Evolutionary conservation across 2,329 filamentous ascomycete species (phyloP).

Genomic region (Chrysosporium keratinophilum): DNA sequence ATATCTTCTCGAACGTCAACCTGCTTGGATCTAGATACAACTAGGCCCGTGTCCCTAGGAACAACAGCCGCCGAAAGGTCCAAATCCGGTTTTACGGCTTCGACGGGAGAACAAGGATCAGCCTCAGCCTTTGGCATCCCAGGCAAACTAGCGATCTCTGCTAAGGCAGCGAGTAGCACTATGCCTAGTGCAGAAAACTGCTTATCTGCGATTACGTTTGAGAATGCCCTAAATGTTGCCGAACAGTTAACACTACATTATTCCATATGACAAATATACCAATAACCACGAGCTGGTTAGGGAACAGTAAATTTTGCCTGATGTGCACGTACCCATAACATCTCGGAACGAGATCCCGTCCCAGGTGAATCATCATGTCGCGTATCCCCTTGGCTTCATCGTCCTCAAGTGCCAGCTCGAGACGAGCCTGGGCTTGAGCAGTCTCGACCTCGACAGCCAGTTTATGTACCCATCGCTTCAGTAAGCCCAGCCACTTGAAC

Average conservation of each 20-base stretch:
- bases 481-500: conserved; percentile 64
- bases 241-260: too few relatives aligned
- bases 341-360: conserved; percentile 28
- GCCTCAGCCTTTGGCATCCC: background rate
- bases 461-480: conserved; percentile 55
- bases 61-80: background rate
- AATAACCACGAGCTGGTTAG: too few relatives aligned
- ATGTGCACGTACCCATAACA: conserved; percentile 27
- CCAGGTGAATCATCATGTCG: conserved; percentile 23
- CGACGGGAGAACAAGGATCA: background rate
- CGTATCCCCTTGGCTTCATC: conserved; percentile 30
- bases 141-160: conserved; percentile 41
- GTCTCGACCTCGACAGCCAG: conserved; percentile 41
- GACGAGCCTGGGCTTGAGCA: conserved; percentile 31
- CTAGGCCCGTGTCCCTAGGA: background rate
- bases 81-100: background rate
- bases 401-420: conserved; percentile 34
- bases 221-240: conserved; percentile 43
- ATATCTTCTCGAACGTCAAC: conserved; percentile 10
- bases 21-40: background rate
- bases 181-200: conserved; percentile 64
- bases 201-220: conserved; percentile 58
- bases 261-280: too few relatives aligned
- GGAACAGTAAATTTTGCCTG: conserved; percentile 21
- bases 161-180: conserved; percentile 55